Evolutionary conservation across 2,329 filamentous ascomycete species (phyloP), one percentile per base, ranked within the genome.

Genomic region (Epichloe gansuensis): DNA sequence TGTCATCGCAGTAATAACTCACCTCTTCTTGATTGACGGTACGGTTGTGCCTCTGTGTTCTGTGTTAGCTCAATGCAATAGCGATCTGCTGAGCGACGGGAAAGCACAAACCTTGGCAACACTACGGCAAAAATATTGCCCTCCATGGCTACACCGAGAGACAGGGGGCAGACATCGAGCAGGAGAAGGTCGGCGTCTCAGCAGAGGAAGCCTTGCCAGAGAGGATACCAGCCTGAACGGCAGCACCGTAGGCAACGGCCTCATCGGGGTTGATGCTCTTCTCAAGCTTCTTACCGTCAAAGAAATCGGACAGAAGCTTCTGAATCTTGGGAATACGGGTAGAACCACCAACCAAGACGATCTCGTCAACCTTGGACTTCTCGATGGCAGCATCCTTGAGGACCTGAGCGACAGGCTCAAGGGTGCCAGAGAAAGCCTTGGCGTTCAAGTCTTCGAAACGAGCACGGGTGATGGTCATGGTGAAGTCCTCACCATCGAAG

Each of bases 241-340:
- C 93, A 60, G 93, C 93, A 84, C 93, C 93, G 75, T 96, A 96
- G 64, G 93, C 93, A 66, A 98, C 93, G 63, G 93, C 93, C 81
- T 98, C 93, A 69, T 98, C 93, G 65, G 93, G 93, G 83, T 98
- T 98, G 79, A 97, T 97, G 80, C 87, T 93, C 81, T 96, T 97
- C 83, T 97, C 91, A 61, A 96, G 88, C 86, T 98, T 96, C 89
- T 98, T 98, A 75, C 90, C 90, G 71, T 94, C 87, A 78, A 98
- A 98, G 82, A 90, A 96, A 75, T 98, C 93, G 76, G 85, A 90
- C 61, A 98, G 84, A 61, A 98, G 86, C 83, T 97, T 97, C 85
- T 98, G 93, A 72, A 98, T 95, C 71, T 85, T 84, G 68, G 93
- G 93, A 64, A 98, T 98, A 89, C 93, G 93, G 67, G 93, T 98